These are phyloP conservation scores for Fagopyrum tataricum DNA, from an alignment of 148 eudicot species.

Conservation along the genomic window DNA sequence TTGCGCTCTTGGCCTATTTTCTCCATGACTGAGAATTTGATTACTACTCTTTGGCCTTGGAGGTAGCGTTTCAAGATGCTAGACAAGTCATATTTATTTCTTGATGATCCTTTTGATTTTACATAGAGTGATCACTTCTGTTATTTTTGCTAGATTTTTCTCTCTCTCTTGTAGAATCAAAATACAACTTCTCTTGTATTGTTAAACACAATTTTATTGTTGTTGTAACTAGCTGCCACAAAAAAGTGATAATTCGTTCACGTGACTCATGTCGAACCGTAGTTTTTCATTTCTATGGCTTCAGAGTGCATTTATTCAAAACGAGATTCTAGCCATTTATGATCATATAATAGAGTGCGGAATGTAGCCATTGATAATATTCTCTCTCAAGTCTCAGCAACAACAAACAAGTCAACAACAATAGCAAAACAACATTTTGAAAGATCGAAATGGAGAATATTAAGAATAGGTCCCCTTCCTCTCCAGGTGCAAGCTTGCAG, in stretches of 20 bases:
- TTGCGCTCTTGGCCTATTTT: constrained; percentile 71
- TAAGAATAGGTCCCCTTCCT: no score
- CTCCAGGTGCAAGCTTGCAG: no score
- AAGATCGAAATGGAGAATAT: no score
- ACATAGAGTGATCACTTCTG: background rate
- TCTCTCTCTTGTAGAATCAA: background rate
- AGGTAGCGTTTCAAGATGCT: constrained; percentile 37
- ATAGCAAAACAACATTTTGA: no score
- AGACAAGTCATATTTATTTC: background rate
- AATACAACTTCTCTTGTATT: background rate
- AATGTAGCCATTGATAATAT: background rate
- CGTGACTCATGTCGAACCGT: background rate
- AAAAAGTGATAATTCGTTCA: background rate
- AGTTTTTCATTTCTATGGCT: background rate
- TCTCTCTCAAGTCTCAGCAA: background rate
- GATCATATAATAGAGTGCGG: no score
- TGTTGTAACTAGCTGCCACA: background rate
- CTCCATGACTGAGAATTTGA: constrained; percentile 96
- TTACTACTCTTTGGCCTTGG: constrained; percentile 99
- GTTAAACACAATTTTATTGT: background rate
- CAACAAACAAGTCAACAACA: no score
- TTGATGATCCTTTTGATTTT: background rate
- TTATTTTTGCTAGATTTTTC: background rate
- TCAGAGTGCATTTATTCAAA: background rate
- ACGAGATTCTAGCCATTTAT: background rate